These are phyloP conservation scores for Capsicum chinense DNA, from an alignment of 257 asterid genomes.

Conservation along the genomic window DNA sequence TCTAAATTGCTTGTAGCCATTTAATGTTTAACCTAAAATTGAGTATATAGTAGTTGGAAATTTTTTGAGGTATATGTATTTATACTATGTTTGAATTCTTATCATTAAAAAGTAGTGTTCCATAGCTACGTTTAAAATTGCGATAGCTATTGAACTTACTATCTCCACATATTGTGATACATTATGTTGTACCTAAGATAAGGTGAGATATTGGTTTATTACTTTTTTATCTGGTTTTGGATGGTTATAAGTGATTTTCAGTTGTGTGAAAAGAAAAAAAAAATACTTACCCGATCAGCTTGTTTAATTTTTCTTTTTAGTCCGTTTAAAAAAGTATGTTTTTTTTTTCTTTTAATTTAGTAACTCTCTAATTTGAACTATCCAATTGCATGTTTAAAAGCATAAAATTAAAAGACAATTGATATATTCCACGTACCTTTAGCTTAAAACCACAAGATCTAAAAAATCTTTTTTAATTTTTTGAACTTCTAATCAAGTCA, in stretches of 20 bases:
- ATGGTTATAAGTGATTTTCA: neutral
- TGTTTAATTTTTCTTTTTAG: no score
- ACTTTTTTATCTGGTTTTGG: neutral
- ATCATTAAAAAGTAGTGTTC: neutral
- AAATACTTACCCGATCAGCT: no score
- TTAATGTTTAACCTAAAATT: neutral
- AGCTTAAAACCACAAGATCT: no score
- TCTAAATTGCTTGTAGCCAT: constrained; percentile 13
- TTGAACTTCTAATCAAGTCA: no score
- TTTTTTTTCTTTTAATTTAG: no score
- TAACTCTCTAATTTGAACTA: no score
- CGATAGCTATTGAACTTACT: neutral
- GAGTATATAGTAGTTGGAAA: neutral
- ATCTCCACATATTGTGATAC: neutral
- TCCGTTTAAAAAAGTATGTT: no score
- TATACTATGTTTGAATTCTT: neutral
- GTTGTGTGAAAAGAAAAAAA: neutral
- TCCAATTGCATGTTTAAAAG: no score
- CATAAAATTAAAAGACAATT: no score
- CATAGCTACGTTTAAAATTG: neutral
- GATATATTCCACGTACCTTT: no score
- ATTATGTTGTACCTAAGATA: neutral
- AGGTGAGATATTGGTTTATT: neutral
- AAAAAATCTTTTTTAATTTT: no score
- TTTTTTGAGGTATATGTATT: neutral